These are phyloP conservation scores for Pochonia chlamydosporia DNA, from an alignment of 2,329 filamentous ascomycete genomes.

Conservation along the genomic window DNA sequence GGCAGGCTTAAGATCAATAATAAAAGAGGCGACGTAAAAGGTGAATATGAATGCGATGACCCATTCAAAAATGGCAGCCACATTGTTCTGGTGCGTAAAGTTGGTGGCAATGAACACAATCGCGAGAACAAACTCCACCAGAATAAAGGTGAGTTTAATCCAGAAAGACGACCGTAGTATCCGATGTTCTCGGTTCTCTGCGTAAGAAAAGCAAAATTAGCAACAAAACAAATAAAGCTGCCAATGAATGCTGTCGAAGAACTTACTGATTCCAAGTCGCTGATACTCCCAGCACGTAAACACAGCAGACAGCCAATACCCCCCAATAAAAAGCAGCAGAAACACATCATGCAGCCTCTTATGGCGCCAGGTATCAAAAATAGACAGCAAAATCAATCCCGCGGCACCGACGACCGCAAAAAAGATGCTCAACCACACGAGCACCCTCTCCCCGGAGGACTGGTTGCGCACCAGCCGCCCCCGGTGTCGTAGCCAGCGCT, in stretches of 20 bases:
- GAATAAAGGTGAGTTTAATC: conserved; percentile 79
- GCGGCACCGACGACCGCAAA: conserved; percentile 69
- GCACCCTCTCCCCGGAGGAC: conserved; percentile 54
- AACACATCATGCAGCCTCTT: conserved; percentile 66
- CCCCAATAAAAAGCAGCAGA: conserved; percentile 75
- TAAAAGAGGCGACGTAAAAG: conserved; percentile 81
- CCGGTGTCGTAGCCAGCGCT: conserved; percentile 78
- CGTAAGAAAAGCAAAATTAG: neutral
- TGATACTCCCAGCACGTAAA: conserved; percentile 91
- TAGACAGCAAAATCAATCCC: conserved; percentile 74
- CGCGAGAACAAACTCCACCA: conserved; percentile 69
- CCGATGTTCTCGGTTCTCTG: conserved; percentile 66
- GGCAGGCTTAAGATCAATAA: conserved; percentile 80
- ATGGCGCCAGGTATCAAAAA: conserved; percentile 78
- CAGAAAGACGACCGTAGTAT: conserved; percentile 76
- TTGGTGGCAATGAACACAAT: conserved; percentile 63
- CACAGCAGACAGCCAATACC: conserved; percentile 79
- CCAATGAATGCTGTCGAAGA: neutral
- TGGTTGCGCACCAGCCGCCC: conserved; percentile 73
- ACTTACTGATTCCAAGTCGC: conserved; percentile 66
- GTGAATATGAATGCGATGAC: conserved; percentile 77
- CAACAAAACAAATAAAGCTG: neutral
- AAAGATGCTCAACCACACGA: conserved; percentile 56
- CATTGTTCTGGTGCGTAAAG: conserved; percentile 46
- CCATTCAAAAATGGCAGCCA: conserved; percentile 75